Evolutionary conservation across 495 filamentous ascomycete species (phyloP), one percentile per base, ranked within the genome.

Genomic region (Diplogelasinospora grovesii): DNA sequence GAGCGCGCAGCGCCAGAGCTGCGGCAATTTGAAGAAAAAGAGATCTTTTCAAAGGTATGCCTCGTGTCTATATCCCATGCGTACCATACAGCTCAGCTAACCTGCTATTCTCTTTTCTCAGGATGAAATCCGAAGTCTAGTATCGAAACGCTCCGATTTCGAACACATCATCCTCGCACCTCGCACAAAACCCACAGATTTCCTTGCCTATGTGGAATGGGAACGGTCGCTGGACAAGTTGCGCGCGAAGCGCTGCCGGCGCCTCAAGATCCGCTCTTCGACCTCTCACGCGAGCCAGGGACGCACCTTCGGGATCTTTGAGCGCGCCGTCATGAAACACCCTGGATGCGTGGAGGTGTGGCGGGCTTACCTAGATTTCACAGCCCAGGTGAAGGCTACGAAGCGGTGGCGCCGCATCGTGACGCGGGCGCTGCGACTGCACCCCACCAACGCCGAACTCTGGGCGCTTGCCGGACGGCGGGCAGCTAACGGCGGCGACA

Each of bases 1-100:
- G 92, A 98, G 65, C 81, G 87, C 46, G 84, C 84, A 5, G 85
- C 94, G 24, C 86, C 89, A 5, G 88, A 95, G 59, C 77, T 98
- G 25, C 86, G 85, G 35, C 88, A 94, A 41, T 86, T 85, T 45
- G 80, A 90, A 57, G 74, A 83, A 39, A 94, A 95, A 54, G 81
- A 85, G 39, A 82, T 97, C 43, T 97, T 97, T 66, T 78, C 65
- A 41, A 81, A 81, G 67, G 86, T 84, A 64, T 26, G 57, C 53
- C 27, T 14, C 16, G n/a, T 13, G 14, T 7, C 21, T 23, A 4
- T 21, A 20, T 27, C 25, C 16, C 15, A 16, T 13, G n/a, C 53
- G 36, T 32, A 46, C 28, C 32, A 8, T 7, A 13, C 20, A 32
- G 29, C 14, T 28, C 41, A 19, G 22, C 10, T 24, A 24, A 16